Evolutionary conservation across 768 basidiomycete species (phyloP).

Genomic region (Calocybe cyanea): DNA sequence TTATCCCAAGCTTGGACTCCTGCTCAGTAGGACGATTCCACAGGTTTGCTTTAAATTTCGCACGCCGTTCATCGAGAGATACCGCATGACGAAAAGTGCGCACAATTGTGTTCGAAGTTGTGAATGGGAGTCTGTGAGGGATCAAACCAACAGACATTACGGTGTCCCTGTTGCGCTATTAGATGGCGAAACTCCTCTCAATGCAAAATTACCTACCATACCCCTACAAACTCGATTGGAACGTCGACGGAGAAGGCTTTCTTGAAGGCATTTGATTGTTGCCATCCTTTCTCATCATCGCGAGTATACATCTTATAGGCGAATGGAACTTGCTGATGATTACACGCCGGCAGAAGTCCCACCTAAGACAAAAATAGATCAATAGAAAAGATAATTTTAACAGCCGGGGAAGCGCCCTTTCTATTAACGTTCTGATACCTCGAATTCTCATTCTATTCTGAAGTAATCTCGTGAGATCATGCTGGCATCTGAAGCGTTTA

Average conservation of each 20-base stretch:
- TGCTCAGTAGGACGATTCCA: slow-evolving; percentile 18
- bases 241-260: slow-evolving; percentile 44
- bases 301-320: slow-evolving; percentile 54
- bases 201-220: slow-evolving; percentile 33
- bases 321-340: slow-evolving; percentile 56
- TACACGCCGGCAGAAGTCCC: too few species aligned
- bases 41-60: slow-evolving; percentile 18
- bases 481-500: too few species aligned
- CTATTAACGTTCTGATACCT: too few species aligned
- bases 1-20: slow-evolving; percentile 26
- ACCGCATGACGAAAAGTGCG: slow-evolving; percentile 19
- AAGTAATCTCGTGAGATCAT: too few species aligned
- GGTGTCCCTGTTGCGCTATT: slow-evolving; percentile 41
- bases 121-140: slow-evolving; percentile 26
- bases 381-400: too few species aligned
- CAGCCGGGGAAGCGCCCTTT: too few species aligned
- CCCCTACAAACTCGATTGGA: slow-evolving; percentile 47
- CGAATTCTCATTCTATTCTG: too few species aligned
- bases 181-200: background rate
- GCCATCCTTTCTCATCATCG: slow-evolving; percentile 38
- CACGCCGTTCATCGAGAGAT: slow-evolving; percentile 17
- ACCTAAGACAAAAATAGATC: slow-evolving; percentile 38
- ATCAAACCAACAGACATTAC: slow-evolving; percentile 50
- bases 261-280: slow-evolving; percentile 40
- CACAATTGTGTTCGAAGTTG: too few species aligned